Conservation (phyloP, 2,329 filamentous ascomycete genomes). For the Fusarium robinianum region DNA sequence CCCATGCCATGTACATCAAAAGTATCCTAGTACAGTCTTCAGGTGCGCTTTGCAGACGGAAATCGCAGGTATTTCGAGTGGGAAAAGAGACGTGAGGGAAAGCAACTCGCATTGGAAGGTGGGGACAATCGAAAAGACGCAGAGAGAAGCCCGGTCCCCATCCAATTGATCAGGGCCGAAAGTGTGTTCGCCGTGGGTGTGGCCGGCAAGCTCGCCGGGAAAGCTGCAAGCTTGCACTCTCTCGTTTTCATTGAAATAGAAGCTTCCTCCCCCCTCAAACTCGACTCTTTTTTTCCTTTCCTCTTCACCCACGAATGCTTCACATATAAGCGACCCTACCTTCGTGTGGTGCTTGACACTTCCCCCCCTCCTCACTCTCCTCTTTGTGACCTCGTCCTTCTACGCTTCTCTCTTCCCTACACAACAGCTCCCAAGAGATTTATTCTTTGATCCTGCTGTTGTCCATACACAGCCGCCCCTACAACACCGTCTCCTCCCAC, state of each 20-base stretch:
- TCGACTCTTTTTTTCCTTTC: conserved; percentile 43
- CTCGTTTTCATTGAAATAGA: conserved; percentile 46
- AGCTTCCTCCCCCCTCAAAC: conserved; percentile 41
- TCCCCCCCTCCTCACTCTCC: conserved; percentile 35
- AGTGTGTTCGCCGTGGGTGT: conserved; percentile 30
- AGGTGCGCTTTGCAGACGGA: too few species aligned
- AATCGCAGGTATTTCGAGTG: conserved; percentile 9
- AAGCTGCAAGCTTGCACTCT: conserved; percentile 30
- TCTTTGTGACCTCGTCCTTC: conserved; percentile 32
- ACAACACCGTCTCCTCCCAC: conserved; percentile 25
- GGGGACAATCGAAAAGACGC: conserved; percentile 20
- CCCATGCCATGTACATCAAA: too few species aligned
- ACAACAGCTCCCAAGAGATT: conserved; percentile 30
- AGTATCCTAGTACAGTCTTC: too few species aligned
- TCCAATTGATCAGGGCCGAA: conserved; percentile 33
- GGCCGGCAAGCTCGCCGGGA: conserved; percentile 36
- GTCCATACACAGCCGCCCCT: conserved; percentile 31
- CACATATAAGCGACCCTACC: conserved; percentile 49
- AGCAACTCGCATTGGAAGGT: conserved; percentile 22
- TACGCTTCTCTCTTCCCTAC: conserved; percentile 26
- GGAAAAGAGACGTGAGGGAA: conserved; percentile 18
- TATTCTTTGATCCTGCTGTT: conserved; percentile 26
- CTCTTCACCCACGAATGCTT: conserved; percentile 57
- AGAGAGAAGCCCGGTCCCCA: conserved; percentile 24
- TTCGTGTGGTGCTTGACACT: conserved; percentile 55